Evolutionary conservation across 2,329 filamentous ascomycete species (phyloP), one percentile per base, ranked within the genome.

Genomic region (Coniochaeta sp.): DNA sequence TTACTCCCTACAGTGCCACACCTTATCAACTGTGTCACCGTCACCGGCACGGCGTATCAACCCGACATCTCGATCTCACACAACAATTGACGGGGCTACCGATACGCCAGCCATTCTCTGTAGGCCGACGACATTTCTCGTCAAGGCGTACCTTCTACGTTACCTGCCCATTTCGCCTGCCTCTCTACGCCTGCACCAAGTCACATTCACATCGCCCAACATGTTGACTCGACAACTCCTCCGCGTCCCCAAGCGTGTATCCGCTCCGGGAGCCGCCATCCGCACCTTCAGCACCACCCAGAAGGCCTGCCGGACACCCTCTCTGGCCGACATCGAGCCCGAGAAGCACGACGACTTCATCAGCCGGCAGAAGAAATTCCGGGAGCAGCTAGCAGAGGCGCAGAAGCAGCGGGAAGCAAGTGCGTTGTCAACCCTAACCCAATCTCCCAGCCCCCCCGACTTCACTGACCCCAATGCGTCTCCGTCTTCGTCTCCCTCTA

Each of bases 321-420:
- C 89, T 40, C 84, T 99, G 66, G 89, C 90, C 72, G 93, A 99
- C 76, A 86, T 99, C 69, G 79, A 89, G 54, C 84, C 88, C 57
- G 80, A 89, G 64, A 85, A 85, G 63, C 87, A 90, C 65, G 81
- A 87, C 59, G 80, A 82, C 60, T 99, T 98, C 82, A 91, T 90
- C 72, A 78, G 82, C 69, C 91, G 89, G 75, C 93, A 96, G 79
- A 89, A 88, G 75, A 82, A 87, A 70, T 98, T 97, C 78, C 89
- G 95, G 72, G 87, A 93, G 75, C 85, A 89, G 73, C 79, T 96
- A 69, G 83, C 87, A 68, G 84, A 88, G 76, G 87, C 86, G 72
- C 87, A 90, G 76, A 89, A 88, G 79, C 89, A 90, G 77, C 85
- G 89, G 80, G 88, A 90, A 87, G 89, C 92, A 82, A 93, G 92